Evolutionary conservation across 305 asterid genomes (phyloP).

Genomic region (Fraxinus angustifolia): DNA sequence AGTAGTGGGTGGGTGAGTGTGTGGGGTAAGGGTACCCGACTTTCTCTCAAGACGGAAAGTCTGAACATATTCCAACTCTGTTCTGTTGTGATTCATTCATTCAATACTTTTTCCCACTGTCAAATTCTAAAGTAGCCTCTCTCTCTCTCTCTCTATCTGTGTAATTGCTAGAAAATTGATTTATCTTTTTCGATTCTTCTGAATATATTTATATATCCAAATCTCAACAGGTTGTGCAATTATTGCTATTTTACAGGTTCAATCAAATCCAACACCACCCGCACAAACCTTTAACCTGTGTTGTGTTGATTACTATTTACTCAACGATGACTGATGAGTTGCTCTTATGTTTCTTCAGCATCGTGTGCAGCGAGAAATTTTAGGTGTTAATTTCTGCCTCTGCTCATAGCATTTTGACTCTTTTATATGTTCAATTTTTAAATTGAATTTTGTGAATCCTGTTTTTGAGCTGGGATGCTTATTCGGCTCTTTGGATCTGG

Average conservation of each 20-base stretch:
- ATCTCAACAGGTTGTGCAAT: neutral
- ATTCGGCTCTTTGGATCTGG: neutral
- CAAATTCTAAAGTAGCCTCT: neutral
- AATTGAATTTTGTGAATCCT: neutral
- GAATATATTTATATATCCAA: neutral
- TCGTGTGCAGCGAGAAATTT: neutral
- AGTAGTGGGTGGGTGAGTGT: neutral
- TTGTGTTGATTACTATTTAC: neutral
- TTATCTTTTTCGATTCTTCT: neutral
- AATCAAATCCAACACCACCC: neutral
- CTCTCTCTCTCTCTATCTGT: neutral
- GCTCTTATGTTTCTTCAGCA: neutral
- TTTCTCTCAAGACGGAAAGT: neutral
- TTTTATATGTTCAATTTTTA: neutral
- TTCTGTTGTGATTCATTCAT: neutral
- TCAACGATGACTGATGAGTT: neutral
- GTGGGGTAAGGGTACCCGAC: neutral
- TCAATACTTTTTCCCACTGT: neutral
- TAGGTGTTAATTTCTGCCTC: slow-evolving; percentile 1
- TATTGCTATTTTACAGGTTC: neutral
- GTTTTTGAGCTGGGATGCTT: neutral
- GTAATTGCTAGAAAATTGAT: neutral
- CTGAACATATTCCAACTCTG: neutral
- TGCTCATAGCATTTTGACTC: neutral
- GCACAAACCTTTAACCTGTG: neutral